phyloP scores from a whole-genome alignment of 306 rosid species.

The Elaeagnus macrophylla region DNA sequence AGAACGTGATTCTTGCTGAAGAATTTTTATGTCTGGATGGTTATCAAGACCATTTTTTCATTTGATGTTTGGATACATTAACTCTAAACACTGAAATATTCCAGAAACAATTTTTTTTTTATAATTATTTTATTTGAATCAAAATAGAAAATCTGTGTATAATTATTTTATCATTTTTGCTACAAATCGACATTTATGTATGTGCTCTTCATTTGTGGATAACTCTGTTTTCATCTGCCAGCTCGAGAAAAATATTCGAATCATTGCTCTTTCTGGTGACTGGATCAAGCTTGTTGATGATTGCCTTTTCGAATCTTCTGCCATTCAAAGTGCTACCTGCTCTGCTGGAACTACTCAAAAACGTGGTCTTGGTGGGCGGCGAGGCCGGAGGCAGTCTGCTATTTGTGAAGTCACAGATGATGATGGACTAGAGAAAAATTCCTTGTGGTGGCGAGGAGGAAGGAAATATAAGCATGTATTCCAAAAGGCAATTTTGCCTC shows the following conservation, averaged over 20 bases:
- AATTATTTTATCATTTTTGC: neutral
- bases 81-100: no score
- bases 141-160: neutral
- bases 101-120: no score
- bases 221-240: slow-evolving; percentile 32
- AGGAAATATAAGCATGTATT: slow-evolving; percentile 52
- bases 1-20: neutral
- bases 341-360: slow-evolving; percentile 52
- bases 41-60: neutral
- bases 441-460: slow-evolving; percentile 84
- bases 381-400: slow-evolving; percentile 55
- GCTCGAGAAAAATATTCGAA: slow-evolving; percentile 76
- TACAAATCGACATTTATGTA: slow-evolving; percentile 3
- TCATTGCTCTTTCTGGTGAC: slow-evolving; percentile 57
- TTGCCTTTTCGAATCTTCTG: slow-evolving; percentile 49
- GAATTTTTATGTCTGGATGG: neutral
- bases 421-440: slow-evolving; percentile 30
- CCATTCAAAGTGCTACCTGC: slow-evolving; percentile 45
- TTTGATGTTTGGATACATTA: neutral
- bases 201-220: slow-evolving; percentile 15
- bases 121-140: neutral
- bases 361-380: slow-evolving; percentile 63
- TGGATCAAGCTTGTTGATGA: slow-evolving; percentile 87
- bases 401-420: slow-evolving; percentile 45
- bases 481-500: slow-evolving; percentile 69